Conservation (phyloP, 345 rosid species). For the Orychophragmus violaceus region DNA sequence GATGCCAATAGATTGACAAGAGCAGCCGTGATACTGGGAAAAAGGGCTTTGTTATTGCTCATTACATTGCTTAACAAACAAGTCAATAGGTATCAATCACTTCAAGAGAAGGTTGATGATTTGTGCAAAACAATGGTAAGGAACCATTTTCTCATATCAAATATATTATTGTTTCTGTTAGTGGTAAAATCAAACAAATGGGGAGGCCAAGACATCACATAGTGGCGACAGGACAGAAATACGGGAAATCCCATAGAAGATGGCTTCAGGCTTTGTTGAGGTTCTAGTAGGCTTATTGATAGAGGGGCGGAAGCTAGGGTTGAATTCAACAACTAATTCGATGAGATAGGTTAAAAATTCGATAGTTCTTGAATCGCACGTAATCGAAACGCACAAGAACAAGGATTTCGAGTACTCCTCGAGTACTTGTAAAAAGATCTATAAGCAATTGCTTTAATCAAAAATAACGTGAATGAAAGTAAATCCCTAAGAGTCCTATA, state of each 20-base stretch:
- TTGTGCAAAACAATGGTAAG: conserved; percentile 87
- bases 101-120: conserved; percentile 77
- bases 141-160: neutral
- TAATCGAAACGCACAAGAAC: no score
- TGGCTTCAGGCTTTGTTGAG: no score
- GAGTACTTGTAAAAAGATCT: no score
- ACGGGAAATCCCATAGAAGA: neutral
- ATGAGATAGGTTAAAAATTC: no score
- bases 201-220: neutral
- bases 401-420: no score
- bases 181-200: conserved; percentile 26
- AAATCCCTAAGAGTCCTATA: no score
- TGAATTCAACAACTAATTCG: no score
- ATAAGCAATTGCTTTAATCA: no score
- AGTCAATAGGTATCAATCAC: conserved; percentile 74
- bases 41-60: conserved; percentile 39
- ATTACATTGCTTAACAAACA: conserved; percentile 71
- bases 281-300: no score
- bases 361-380: no score
- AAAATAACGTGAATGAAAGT: no score
- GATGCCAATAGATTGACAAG: conserved; percentile 43
- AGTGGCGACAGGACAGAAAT: neutral
- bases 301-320: no score
- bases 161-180: neutral
- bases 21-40: conserved; percentile 30